Evolutionary conservation across 345 rosid species (phyloP), one percentile per base, ranked within the genome.

Genomic region (Microthlaspi erraticum): DNA sequence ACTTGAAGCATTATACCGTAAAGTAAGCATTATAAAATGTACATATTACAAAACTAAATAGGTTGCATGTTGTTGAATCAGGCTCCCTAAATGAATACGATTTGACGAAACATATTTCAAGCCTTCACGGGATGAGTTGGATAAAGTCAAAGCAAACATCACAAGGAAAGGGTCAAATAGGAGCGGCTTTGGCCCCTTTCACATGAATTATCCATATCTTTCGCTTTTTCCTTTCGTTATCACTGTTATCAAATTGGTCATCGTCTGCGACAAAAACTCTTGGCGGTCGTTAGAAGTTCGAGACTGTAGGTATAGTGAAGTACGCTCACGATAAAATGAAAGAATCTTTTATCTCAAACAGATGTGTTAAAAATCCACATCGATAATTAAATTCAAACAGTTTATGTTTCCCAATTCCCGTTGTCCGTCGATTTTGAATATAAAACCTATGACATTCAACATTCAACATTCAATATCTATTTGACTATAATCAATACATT

Each of bases 111-210:
- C 59, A 57, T n/a, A 51, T 57, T 56, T 65, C n/a, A n/a, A n/a
- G n/a, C n/a, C n/a, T n/a, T n/a, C 66, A 64, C 66, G 77, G 77
- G 49, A 38, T 17, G 14, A 13, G 71, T 73, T 64, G 58, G 37
- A 72, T 45, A 55, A 56, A 68, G 71, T 55, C 65, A 64, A 44
- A 54, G 58, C 37, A 53, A 63, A 72, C 10, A 43, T 33, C 76
- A 54, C 50, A 54, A 45, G 64, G 36, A 63, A 62, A 54, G 18
- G 68, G 75, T 48, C 60, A 60, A 38, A 13, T 9, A 10, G 31
- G 43, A 70, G 51, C 16, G 41, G 41, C 42, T 53, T 66, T 39
- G 45, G 29, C 61, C 38, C 18, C 53, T 34, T 16, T 53, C 71
- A 66, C 71, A 53, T 53, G 71, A 53, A 41, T 53, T 23, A 51